These are phyloP conservation scores for Chaetomium strumarium DNA, from an alignment of 2,329 filamentous ascomycete genomes.

Conservation along the genomic window DNA sequence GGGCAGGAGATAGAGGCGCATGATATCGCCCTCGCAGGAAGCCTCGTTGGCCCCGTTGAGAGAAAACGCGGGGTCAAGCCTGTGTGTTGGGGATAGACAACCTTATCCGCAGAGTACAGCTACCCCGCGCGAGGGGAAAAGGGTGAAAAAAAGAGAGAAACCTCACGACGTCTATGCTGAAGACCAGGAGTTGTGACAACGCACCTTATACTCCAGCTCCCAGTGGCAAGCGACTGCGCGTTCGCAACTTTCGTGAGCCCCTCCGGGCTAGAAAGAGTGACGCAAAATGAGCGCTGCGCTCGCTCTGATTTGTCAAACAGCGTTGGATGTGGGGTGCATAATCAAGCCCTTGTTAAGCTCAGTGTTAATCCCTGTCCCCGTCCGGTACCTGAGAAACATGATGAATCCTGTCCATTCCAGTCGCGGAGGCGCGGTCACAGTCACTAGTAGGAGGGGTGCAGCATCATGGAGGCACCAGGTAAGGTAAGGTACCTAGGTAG, in stretches of 20 bases:
- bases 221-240: slow-evolving; percentile 14
- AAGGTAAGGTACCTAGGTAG: no score
- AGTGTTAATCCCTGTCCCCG: no score
- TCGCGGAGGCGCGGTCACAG: no score
- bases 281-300: background rate
- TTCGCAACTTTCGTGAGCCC: slow-evolving; percentile 5
- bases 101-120: background rate
- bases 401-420: no score
- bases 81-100: background rate
- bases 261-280: no score
- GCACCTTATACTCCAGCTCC: slow-evolving; percentile 15
- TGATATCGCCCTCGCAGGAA: slow-evolving; percentile 33
- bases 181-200: slow-evolving; percentile 5
- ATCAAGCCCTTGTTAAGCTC: no score
- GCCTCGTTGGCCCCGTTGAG: slow-evolving; percentile 2
- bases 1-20: slow-evolving; percentile 92
- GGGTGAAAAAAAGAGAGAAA: slow-evolving; percentile 8
- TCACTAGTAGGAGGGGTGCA: no score
- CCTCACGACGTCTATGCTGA: slow-evolving; percentile 9
- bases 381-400: no score
- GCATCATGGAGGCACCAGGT: no score
- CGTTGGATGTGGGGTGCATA: no score
- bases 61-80: no score
- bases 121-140: slow-evolving; percentile 1
- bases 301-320: no score